A percentile compares a stretch with the other conserved stretches of the same genome.
Evolutionary conservation across 805 yeast species (phyloP).

Genomic region (Suhomyces faveliae): DNA sequence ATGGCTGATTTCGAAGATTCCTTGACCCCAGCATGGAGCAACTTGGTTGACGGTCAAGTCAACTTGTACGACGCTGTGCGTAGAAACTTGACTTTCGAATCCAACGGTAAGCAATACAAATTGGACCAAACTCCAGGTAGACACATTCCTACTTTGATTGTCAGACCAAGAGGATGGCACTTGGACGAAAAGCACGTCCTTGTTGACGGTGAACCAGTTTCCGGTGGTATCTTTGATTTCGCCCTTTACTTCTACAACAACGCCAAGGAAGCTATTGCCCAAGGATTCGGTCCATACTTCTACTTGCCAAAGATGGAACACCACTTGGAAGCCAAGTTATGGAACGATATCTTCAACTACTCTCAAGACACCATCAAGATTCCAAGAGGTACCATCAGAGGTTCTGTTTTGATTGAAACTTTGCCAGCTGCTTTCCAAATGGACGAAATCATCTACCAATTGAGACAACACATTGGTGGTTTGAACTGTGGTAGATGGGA

Average conservation of each 20-base stretch:
- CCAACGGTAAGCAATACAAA: slow-evolving; percentile 45
- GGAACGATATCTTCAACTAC: slow-evolving; percentile 78
- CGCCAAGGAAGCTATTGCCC: slow-evolving; percentile 57
- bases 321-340: slow-evolving; percentile 75
- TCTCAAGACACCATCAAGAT: slow-evolving; percentile 70
- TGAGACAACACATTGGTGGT: slow-evolving; percentile 75
- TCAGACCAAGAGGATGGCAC: slow-evolving; percentile 90
- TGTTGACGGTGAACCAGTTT: slow-evolving; percentile 73
- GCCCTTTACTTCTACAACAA: slow-evolving; percentile 77
- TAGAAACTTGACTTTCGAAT: slow-evolving; percentile 48
- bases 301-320: slow-evolving; percentile 87
- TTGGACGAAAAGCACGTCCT: slow-evolving; percentile 69
- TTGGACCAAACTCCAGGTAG: slow-evolving; percentile 47
- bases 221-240: slow-evolving; percentile 77
- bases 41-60: slow-evolving; percentile 78
- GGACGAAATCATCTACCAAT: slow-evolving; percentile 78
- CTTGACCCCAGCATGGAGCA: slow-evolving; percentile 80
- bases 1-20: slow-evolving; percentile 89
- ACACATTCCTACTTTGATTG: slow-evolving; percentile 74
- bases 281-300: slow-evolving; percentile 78
- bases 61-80: slow-evolving; percentile 75
- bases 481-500: slow-evolving; percentile 91
- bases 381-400: slow-evolving; percentile 75
- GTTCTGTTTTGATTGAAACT: slow-evolving; percentile 80
- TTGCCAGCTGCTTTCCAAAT: slow-evolving; percentile 84